A percentile compares a stretch with the other conserved stretches of the same genome.
phyloP scores from a whole-genome alignment of 257 asterid species.

The Solanum bukasovii region DNA sequence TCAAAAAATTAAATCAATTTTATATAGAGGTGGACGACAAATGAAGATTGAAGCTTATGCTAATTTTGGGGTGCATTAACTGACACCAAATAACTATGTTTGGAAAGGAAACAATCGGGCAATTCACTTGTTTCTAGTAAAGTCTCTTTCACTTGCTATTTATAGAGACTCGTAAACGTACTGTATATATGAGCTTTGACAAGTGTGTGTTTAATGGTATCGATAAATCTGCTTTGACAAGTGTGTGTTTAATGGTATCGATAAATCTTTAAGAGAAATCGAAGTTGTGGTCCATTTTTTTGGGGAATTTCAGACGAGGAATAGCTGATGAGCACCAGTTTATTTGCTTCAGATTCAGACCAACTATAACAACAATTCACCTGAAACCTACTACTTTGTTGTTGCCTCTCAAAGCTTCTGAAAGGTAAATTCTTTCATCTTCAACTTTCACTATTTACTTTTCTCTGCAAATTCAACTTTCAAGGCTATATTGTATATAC shows the following conservation, averaged over 20 bases:
- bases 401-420: slow-evolving; percentile 11
- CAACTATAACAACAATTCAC: slow-evolving; percentile 6
- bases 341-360: slow-evolving; percentile 5
- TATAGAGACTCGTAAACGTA: background rate
- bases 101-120: slow-evolving; percentile 15
- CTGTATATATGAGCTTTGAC: slow-evolving; percentile 19
- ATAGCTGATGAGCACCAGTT: slow-evolving; percentile 14
- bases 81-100: slow-evolving; percentile 10
- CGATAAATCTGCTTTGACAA: slow-evolving; percentile 14
- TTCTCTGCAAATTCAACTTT: background rate
- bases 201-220: background rate
- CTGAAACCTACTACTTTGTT: slow-evolving; percentile 1
- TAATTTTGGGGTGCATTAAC: slow-evolving; percentile 12
- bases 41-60: background rate
- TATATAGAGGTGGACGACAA: background rate
- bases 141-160: background rate
- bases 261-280: slow-evolving; percentile 9
- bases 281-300: slow-evolving; percentile 40
- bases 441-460: background rate
- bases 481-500: background rate
- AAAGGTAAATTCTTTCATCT: slow-evolving; percentile 10
- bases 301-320: slow-evolving; percentile 25
- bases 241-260: background rate
- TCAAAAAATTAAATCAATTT: background rate
- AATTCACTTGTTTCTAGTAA: background rate